Base-by-base conservation (phyloP, 371 early-diverging fungal genomes). In the Smittium mucronatum region DNA sequence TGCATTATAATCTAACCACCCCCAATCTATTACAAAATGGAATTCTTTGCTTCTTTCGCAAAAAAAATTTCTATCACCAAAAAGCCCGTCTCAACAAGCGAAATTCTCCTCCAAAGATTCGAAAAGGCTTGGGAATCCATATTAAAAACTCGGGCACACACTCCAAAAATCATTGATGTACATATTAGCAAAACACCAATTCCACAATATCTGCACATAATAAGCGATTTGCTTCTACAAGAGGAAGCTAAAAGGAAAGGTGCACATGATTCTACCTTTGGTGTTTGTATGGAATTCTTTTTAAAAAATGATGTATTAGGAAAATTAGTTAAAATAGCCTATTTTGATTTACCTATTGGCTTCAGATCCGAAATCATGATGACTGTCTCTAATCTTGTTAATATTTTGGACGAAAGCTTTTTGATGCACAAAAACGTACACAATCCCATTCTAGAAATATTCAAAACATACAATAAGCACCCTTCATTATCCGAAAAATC, bases 271-370 rank as follows among this genome's bases (percentile, higher is more conserved):
- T 83, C 83, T 35, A 83, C 87, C 0, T 89, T 89, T 0, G 95
- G 93, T 29, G 85, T 88, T 0, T 94, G 95, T 76, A 93, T 93
- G 85, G 97, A 97, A 74, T 88, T 89, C 65, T 87, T 94, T 67
- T 82, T 97, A 70, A 91, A 89, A 71, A 87, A 91, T 71, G 85
- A 85, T 58, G 82, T 97, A 47, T 78, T 97, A 36, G 86, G 84
- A 34, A 82, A 86, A 57, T 82, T 97, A 36, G 93, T 95, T 47
- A 81, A 82, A 36, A 84, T 89, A 35, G 85, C 93, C 0, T 90
- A 91, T 67, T 76, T 77, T 5, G 95, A 96, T 76, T 81, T 84
- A 66, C 97, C 97, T 28, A 75, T 80, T 0, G 95, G 94, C n/a
- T 87, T 93, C 71, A 85, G 92, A 63, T 87, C 89, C 28, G 90